Evolutionary conservation across 768 basidiomycete genomes (phyloP).

Genomic region (Boletus vermiculosoides): DNA sequence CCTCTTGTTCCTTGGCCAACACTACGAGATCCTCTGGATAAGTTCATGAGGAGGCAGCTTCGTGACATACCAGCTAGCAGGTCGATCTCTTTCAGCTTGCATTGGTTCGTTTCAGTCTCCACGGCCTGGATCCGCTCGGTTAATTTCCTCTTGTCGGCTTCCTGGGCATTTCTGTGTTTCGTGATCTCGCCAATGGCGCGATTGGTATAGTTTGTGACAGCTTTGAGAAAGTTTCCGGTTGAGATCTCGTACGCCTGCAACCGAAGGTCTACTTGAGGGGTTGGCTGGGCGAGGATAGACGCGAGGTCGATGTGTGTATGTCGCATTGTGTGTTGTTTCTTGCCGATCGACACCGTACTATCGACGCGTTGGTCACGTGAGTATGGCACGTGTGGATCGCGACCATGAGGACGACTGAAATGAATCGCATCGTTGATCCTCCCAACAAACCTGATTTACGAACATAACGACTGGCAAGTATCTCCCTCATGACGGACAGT

Average conservation of each 20-base stretch:
- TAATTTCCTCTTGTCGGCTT: constrained; percentile 58
- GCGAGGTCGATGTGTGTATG: constrained; percentile 60
- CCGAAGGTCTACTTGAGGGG: constrained; percentile 63
- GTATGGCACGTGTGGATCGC: constrained; percentile 9
- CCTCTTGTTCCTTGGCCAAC: constrained; percentile 68
- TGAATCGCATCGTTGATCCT: neutral
- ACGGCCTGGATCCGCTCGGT: constrained; percentile 59
- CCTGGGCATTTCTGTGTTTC: constrained; percentile 61
- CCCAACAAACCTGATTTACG: neutral
- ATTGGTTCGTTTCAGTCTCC: constrained; percentile 70
- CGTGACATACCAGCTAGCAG: constrained; percentile 64
- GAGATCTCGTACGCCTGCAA: constrained; percentile 61
- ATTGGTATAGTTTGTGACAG: constrained; percentile 70
- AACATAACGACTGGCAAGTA: neutral
- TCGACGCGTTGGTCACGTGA: constrained; percentile 25
- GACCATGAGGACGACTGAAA: neutral
- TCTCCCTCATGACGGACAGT: constrained; percentile 12
- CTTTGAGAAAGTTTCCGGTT: constrained; percentile 69
- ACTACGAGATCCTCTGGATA: constrained; percentile 35
- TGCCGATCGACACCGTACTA: neutral
- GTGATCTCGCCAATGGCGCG: constrained; percentile 69
- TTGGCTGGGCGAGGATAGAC: constrained; percentile 50
- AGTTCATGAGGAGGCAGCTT: neutral
- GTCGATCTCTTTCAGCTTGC: constrained; percentile 77
- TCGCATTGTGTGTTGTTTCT: constrained; percentile 20